phyloP scores from a whole-genome alignment of 192 early-diverging fungal species.

The Endogone sp. region DNA sequence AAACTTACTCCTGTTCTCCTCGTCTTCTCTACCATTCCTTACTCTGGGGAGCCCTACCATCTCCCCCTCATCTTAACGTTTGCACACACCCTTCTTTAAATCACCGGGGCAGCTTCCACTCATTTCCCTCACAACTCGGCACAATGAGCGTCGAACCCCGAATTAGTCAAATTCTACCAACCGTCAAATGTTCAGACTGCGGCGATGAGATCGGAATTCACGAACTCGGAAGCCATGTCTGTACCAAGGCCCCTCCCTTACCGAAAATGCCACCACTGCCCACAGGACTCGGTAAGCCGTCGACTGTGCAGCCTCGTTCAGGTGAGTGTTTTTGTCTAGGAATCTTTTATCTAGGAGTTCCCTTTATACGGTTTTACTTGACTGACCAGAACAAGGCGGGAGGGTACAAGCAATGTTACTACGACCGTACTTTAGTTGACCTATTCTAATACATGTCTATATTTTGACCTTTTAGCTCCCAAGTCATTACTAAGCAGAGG shows the following conservation, averaged over 20 bases:
- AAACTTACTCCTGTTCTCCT: no score
- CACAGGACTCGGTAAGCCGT: no score
- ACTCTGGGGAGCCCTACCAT: no score
- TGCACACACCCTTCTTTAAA: not conserved
- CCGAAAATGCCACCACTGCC: constrained; percentile 15
- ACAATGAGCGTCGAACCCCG: constrained; percentile 14
- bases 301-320: not conserved
- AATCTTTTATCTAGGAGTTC: no score
- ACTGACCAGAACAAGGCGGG: no score
- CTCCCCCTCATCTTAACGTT: no score
- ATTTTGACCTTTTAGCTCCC: not conserved
- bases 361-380: no score
- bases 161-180: constrained; percentile 49
- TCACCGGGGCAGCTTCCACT: not conserved
- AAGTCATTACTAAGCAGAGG: not conserved
- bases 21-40: no score
- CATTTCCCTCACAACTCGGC: not conserved
- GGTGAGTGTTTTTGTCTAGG: not conserved
- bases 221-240: constrained; percentile 46
- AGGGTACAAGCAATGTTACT: not conserved
- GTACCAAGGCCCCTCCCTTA: constrained; percentile 43
- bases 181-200: constrained; percentile 57
- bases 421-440: no score
- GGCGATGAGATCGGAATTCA: constrained; percentile 50
- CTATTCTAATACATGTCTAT: not conserved